A percentile compares a stretch with the other conserved stretches of the same genome.
Conservation (phyloP, 2,329 filamentous ascomycete species). For the Periconia macrospinosa region DNA sequence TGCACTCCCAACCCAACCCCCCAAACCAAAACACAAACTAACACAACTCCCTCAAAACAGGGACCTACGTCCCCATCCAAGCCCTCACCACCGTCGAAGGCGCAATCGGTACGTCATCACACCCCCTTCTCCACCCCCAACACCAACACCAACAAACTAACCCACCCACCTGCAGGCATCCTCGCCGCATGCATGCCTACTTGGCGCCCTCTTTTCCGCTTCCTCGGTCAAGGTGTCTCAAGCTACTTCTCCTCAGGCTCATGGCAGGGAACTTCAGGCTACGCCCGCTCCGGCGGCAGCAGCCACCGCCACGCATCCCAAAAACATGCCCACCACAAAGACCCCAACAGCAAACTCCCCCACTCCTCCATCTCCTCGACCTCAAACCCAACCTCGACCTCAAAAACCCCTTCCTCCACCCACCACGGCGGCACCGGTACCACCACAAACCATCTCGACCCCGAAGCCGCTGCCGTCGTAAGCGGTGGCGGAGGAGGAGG, state of each 20-base stretch:
- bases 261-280: background rate
- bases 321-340: background rate
- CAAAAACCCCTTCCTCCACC: background rate
- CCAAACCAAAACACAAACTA: background rate
- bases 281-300: background rate
- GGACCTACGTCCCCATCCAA: constrained; percentile 11
- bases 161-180: constrained; percentile 4
- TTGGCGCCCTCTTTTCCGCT: constrained; percentile 17
- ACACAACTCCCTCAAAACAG: background rate
- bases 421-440: background rate
- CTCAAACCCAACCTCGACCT: background rate
- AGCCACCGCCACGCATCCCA: background rate
- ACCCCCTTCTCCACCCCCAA: background rate
- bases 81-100: constrained; percentile 10
- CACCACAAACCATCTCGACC: background rate
- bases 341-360: background rate
- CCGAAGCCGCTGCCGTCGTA: background rate
- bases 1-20: background rate
- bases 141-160: background rate
- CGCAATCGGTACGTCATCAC: background rate
- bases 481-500: too few relatives aligned
- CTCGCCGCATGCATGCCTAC: constrained; percentile 19
- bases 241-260: constrained; percentile 5
- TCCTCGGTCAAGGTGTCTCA: constrained; percentile 8
- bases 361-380: background rate